These are phyloP conservation scores for Eucalyptus sp. DNA, from an alignment of 345 rosid genomes.

Conservation along the genomic window DNA sequence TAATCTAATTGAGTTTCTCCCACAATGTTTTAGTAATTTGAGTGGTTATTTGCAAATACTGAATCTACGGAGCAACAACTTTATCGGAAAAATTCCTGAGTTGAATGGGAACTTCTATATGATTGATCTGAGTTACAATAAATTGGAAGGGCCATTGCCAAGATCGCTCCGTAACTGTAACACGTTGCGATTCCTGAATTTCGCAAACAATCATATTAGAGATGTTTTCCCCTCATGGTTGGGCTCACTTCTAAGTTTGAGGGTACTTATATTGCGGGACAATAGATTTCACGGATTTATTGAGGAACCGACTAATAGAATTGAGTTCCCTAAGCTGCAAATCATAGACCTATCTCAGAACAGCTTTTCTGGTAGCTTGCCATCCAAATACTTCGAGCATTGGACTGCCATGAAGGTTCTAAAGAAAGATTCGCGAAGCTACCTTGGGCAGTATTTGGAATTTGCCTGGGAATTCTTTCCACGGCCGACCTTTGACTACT, in stretches of 20 bases:
- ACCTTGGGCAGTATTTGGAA: rapidly evolving
- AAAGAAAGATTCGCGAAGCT: not conserved
- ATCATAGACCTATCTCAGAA: not conserved
- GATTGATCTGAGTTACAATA: not conserved
- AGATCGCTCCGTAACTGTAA: rapidly evolving
- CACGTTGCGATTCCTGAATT: rapidly evolving
- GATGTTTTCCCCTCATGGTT: not conserved
- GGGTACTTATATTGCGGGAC: not conserved
- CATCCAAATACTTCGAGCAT: not conserved
- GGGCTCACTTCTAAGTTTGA: not conserved
- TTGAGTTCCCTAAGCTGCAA: not conserved
- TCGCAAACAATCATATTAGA: not conserved
- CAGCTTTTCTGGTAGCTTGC: not conserved
- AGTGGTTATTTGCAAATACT: not conserved
- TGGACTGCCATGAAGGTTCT: not conserved
- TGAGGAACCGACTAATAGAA: not conserved
- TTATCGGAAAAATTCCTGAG: not conserved
- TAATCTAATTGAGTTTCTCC: not conserved
- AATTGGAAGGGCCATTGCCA: not conserved
- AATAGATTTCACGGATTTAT: not conserved
- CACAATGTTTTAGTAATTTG: not conserved
- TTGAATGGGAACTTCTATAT: rapidly evolving
- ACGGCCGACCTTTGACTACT: not conserved
- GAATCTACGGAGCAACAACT: no score
- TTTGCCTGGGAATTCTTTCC: rapidly evolving